Evolutionary conservation across 345 rosid genomes (phyloP), one percentile per base, ranked within the genome.

Genomic region (Garcia nutans): DNA sequence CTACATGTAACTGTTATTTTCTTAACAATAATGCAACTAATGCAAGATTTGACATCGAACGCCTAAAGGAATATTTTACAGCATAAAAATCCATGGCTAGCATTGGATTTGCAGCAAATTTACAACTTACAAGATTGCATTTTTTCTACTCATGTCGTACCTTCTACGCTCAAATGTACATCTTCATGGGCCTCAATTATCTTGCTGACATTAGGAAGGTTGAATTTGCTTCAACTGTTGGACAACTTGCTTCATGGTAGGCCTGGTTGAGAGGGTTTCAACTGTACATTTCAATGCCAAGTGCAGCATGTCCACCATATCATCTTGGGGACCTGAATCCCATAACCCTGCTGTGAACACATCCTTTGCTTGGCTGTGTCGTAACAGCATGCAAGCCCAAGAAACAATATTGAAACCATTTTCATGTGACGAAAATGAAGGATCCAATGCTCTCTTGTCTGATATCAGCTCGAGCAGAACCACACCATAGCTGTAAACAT

Each of bases 391-490:
- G 68, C 74, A 81, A 0, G 82, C 87, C 84, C 81, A 84, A 57
- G 84, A 81, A 20, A 84, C 76, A 49, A 84, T 79, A 63, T 76
- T 84, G 77, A 81, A 84, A 54, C 84, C 84, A 44, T 81, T 76
- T 58, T 66, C 82, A 23, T 84, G 78, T 2, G 79, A 56, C 37
- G 82, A 84, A 74, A 84, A 79, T 20, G 84, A 84, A 65, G 84
- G 84, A 52, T 84, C 86, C 80, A 81, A 47, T 11, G 82, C 80
- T 15, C 77, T 78, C 66, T 84, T 78, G 50, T 81, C 84, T 23
- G 82, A 79, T 44, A 84, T 74, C 79, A 81, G 70, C 78, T 84
- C 86, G 12, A 84, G 86, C 54, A 84, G 72, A 80, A 84, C 84
- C 52, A 84, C 81, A 0, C 86, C 86, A 61, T 81, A 81, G 82